These are phyloP conservation scores for Phytopythium cucurbitacearum DNA, from an alignment of 352 stramenopile genomes.

Conservation along the genomic window DNA sequence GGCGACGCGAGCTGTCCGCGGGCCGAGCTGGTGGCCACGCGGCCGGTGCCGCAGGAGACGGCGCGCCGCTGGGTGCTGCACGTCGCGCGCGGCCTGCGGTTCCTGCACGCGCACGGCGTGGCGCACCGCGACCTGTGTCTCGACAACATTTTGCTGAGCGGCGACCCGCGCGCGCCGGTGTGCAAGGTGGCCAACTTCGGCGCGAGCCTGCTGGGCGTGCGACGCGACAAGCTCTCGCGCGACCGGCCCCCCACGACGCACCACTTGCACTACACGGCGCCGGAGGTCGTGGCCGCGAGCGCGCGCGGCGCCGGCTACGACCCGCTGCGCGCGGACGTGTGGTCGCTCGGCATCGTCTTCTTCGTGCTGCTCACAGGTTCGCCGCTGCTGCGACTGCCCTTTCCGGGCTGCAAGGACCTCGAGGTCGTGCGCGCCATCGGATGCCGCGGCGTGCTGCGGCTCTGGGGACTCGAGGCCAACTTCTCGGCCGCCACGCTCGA, in stretches of 20 bases:
- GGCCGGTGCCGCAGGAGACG: slow-evolving; percentile 28
- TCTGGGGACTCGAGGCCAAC: slow-evolving; percentile 39
- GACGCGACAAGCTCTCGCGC: slow-evolving; percentile 15
- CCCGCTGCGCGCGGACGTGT: slow-evolving; percentile 51
- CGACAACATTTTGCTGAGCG: slow-evolving; percentile 49
- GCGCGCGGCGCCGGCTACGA: slow-evolving; percentile 39
- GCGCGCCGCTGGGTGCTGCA: slow-evolving; percentile 37
- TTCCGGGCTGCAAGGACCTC: slow-evolving; percentile 36
- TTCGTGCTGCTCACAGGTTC: slow-evolving; percentile 74
- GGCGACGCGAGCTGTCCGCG: slow-evolving; percentile 1
- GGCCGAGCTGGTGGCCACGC: slow-evolving; percentile 4
- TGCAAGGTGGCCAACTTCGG: slow-evolving; percentile 66
- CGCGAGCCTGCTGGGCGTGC: slow-evolving; percentile 23
- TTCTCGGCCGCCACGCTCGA: slow-evolving; percentile 39
- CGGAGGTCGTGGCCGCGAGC: slow-evolving; percentile 35
- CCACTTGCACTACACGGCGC: slow-evolving; percentile 59
- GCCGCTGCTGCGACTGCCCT: slow-evolving; percentile 36
- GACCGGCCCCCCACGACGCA: slow-evolving; percentile 33
- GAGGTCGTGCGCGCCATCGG: slow-evolving; percentile 36
- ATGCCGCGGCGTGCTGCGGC: slow-evolving; percentile 31
- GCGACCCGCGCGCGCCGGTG: slow-evolving; percentile 41
- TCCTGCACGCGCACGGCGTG: slow-evolving; percentile 37
- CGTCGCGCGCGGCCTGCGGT: slow-evolving; percentile 32
- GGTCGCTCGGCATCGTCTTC: slow-evolving; percentile 64
- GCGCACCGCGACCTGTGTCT: slow-evolving; percentile 53